Percentiles rank a stretch among this genome's conserved stretches.
Conservation (phyloP, 2,329 filamentous ascomycete genomes). For the Torrubiella hemipterigena region DNA sequence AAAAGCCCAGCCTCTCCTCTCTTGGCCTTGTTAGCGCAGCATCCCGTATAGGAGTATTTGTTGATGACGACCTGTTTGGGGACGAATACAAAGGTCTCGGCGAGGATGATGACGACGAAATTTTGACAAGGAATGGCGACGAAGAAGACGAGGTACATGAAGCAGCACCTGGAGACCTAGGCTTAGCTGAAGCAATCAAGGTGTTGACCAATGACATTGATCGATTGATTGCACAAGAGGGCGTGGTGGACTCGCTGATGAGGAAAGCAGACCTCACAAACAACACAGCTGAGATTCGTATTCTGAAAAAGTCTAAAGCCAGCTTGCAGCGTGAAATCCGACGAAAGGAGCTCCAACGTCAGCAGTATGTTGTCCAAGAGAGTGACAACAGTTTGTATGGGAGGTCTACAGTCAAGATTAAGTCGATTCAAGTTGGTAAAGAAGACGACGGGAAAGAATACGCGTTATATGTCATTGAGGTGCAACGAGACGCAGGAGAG, state of each 20-base stretch:
- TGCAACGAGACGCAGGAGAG: slow-evolving; percentile 79
- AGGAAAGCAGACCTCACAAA: slow-evolving; percentile 95
- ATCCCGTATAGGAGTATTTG: slow-evolving; percentile 82
- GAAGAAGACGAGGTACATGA: slow-evolving; percentile 79
- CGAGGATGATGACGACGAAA: slow-evolving; percentile 70
- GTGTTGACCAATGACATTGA: slow-evolving; percentile 84
- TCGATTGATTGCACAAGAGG: slow-evolving; percentile 74
- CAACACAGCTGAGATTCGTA: slow-evolving; percentile 85
- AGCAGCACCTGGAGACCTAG: slow-evolving; percentile 87
- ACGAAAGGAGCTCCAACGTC: slow-evolving; percentile 86
- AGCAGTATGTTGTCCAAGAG: slow-evolving; percentile 95
- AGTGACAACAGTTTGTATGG: slow-evolving; percentile 96
- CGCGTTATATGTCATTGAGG: slow-evolving; percentile 86
- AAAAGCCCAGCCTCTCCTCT: slow-evolving; percentile 81
- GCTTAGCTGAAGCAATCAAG: slow-evolving; percentile 84
- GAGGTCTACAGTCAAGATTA: slow-evolving; percentile 78
- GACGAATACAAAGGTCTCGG: slow-evolving; percentile 78
- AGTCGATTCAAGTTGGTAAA: slow-evolving; percentile 81
- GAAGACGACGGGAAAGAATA: slow-evolving; percentile 91
- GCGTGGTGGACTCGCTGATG: slow-evolving; percentile 81
- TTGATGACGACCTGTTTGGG: slow-evolving; percentile 83
- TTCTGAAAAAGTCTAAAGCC: slow-evolving; percentile 84
- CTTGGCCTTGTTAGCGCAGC: slow-evolving; percentile 81
- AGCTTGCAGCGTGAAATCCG: slow-evolving; percentile 87
- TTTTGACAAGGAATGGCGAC: slow-evolving; percentile 41